Evolutionary conservation across 768 basidiomycete species (phyloP).

Genomic region (Russula foetens): DNA sequence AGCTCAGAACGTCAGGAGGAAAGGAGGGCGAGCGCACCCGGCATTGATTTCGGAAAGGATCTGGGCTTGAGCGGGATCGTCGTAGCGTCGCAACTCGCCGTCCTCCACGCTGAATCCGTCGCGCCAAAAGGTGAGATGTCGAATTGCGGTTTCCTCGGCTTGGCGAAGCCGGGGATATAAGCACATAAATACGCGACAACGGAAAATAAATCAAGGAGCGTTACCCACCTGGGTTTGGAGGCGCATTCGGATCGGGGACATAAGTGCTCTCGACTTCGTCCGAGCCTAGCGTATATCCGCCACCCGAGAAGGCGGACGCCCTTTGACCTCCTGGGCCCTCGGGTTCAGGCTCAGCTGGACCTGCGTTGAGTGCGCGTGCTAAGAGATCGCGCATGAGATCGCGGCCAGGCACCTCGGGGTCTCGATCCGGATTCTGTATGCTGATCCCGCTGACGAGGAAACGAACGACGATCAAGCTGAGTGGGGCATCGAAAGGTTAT

Average conservation of each 20-base stretch:
- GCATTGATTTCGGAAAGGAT: slow-evolving; percentile 69
- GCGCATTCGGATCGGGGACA: slow-evolving; percentile 63
- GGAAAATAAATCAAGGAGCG: slow-evolving; percentile 2
- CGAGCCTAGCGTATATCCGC: slow-evolving; percentile 80
- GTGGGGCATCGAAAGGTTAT: background rate
- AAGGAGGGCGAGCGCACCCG: slow-evolving; percentile 40
- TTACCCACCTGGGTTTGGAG: slow-evolving; percentile 21
- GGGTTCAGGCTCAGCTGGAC: background rate
- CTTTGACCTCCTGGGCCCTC: slow-evolving; percentile 1
- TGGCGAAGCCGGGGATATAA: background rate
- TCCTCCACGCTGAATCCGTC: slow-evolving; percentile 91
- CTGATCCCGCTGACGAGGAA: slow-evolving; percentile 62
- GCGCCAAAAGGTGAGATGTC: slow-evolving; percentile 85
- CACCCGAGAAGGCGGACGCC: slow-evolving; percentile 48
- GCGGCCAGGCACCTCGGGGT: slow-evolving; percentile 40
- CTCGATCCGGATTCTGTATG: slow-evolving; percentile 73
- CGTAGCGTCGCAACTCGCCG: slow-evolving; percentile 76
- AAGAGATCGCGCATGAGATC: slow-evolving; percentile 64
- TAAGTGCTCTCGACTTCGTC: slow-evolving; percentile 78
- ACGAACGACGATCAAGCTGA: background rate
- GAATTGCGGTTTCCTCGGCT: slow-evolving; percentile 46
- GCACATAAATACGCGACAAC: background rate
- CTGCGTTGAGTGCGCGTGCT: slow-evolving; percentile 70
- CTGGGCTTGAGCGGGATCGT: slow-evolving; percentile 62
- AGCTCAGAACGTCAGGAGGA: no score